Evolutionary conservation across 2,329 filamentous ascomycete genomes (phyloP), one percentile per base, ranked within the genome.

Genomic region (Neofusicoccum kwambonambiense): DNA sequence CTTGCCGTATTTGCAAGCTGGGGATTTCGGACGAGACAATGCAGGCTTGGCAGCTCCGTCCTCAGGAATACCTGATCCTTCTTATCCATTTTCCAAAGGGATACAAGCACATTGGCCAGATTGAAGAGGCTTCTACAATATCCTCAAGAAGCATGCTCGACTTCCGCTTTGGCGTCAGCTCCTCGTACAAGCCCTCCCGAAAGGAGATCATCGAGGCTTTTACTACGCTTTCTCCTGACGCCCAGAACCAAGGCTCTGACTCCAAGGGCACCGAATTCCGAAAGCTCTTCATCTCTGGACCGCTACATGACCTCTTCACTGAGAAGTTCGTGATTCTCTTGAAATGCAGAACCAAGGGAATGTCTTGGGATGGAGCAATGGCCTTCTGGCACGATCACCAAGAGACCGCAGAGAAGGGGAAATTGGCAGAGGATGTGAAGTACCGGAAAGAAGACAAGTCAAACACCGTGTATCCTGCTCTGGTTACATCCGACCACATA

Each of bases 11-110:
- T 35, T 80, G 83, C 3, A 90, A 90, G 69, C 84, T 97, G 1
- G 87, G 85, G 0, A 85, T 97, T 12, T 89, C 91, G 0, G 83
- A 89, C 42, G 90, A 93, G 71, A 88, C 87, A 0, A 85, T 92
- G 76, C 83, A 89, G 71, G 90, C 92, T 1, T 97, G 93, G 93
- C 84, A 89, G 66, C 75, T 97, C 11, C 77, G 84, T 13, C 77
- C 82, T 0, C 76, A 81, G 0, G 89, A 93, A 39, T 93, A 94
- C 71, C 75, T 96, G 44, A 84, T 94, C 4, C 80, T 96, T 4
- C 80, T 97, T 22, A 83, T 95, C 49, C 84, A 84, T 41, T 90
- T 90, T 68, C 78, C 82, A 0, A 75, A 76, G n/a, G 82, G 80
- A 0, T 96, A 96, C 75, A 82, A 81, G 37, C 78, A 80, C 3